phyloP scores from a whole-genome alignment of 2,329 filamentous ascomycete genomes.

The Trichoderma atrobrunneum region DNA sequence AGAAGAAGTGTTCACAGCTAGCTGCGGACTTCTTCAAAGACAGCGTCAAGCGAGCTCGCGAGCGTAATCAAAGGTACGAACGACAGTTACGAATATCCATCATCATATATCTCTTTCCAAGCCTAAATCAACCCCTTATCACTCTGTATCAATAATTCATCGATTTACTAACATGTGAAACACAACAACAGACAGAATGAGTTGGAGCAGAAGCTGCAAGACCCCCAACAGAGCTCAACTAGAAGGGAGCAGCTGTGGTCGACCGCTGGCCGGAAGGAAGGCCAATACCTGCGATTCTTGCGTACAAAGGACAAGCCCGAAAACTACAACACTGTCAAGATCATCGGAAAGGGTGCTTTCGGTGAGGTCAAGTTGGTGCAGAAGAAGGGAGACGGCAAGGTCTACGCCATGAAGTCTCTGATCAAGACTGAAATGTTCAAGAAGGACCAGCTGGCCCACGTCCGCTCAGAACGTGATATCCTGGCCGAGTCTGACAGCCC shows the following conservation, averaged over 20 bases:
- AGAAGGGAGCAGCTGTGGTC: slow-evolving; percentile 83
- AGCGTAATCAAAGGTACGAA: slow-evolving; percentile 85
- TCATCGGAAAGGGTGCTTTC: slow-evolving; percentile 98
- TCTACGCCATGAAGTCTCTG: slow-evolving; percentile 96
- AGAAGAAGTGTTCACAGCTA: slow-evolving; percentile 66
- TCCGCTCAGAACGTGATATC: slow-evolving; percentile 96
- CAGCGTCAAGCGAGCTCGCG: slow-evolving; percentile 91
- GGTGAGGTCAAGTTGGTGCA: slow-evolving; percentile 97
- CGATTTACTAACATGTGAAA: background rate
- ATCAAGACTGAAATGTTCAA: slow-evolving; percentile 99
- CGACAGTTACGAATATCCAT: background rate
- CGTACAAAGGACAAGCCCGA: slow-evolving; percentile 89
- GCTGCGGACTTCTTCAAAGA: slow-evolving; percentile 97
- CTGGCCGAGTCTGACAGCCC: slow-evolving; percentile 98
- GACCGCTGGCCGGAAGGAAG: slow-evolving; percentile 81
- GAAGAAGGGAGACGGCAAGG: slow-evolving; percentile 92
- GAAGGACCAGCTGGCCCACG: slow-evolving; percentile 96
- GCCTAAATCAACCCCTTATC: background rate
- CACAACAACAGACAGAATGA: slow-evolving; percentile 71
- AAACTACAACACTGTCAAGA: slow-evolving; percentile 95
- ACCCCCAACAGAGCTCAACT: slow-evolving; percentile 69
- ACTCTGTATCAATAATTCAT: background rate
- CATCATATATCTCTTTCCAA: background rate
- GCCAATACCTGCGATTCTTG: slow-evolving; percentile 88
- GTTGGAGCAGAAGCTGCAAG: slow-evolving; percentile 79